A percentile compares a stretch with the other conserved stretches of the same genome.
These are phyloP conservation scores for Chaetomiaceae sp. DNA, from an alignment of 2,329 filamentous ascomycete genomes.

Conservation along the genomic window DNA sequence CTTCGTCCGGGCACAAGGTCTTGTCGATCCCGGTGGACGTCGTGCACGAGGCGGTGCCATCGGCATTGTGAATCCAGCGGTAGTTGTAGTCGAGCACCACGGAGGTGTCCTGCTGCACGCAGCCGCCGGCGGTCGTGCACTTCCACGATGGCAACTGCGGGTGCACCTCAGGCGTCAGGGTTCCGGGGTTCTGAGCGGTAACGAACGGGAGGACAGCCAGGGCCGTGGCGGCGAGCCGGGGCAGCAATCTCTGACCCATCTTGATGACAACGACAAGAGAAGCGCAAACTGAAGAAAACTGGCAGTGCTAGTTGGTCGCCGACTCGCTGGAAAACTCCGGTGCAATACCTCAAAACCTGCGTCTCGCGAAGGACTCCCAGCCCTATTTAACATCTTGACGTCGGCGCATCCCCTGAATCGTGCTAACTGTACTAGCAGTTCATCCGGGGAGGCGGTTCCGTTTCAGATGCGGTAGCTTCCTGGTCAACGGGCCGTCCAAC, in stretches of 20 bases:
- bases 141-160: constrained; percentile 22
- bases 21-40: constrained; percentile 14
- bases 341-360: too few species aligned
- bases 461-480: background rate
- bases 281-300: too few species aligned
- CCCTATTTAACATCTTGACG: too few species aligned
- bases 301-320: too few species aligned
- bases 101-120: constrained; percentile 18
- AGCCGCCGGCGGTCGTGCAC: constrained; percentile 24
- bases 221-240: background rate
- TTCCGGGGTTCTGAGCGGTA: constrained; percentile 12
- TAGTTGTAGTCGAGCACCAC: constrained; percentile 22
- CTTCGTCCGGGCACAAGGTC: constrained; percentile 35
- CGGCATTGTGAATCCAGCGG: constrained; percentile 21
- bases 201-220: background rate
- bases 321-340: too few species aligned
- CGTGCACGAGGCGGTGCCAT: constrained; percentile 16
- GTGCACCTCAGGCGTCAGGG: constrained; percentile 22
- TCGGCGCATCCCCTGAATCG: too few species aligned
- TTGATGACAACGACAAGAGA: background rate
- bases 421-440: background rate
- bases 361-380: too few species aligned
- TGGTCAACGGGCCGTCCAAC: background rate
- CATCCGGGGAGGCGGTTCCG: background rate
- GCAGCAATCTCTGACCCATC: background rate